Percentiles rank a stretch among this genome's conserved stretches.
Evolutionary conservation across 78 protist species (phyloP).

Genomic region (Speleostelium caveatum): DNA sequence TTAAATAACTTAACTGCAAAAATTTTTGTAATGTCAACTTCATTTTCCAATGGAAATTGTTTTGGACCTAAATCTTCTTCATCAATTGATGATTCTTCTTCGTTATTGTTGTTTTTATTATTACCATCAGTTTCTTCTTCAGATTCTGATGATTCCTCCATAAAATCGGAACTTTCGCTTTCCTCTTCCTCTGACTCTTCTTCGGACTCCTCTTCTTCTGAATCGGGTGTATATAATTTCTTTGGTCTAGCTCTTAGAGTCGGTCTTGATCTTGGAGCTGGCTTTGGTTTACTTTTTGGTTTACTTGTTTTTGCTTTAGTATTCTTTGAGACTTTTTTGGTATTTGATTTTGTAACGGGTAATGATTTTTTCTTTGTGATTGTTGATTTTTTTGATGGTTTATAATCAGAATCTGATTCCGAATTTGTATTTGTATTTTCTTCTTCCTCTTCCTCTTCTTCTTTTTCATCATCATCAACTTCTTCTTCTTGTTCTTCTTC

Average conservation of each 20-base stretch:
- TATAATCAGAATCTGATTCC: not conserved
- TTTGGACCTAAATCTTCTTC: not conserved
- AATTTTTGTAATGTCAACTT: conserved; percentile 14
- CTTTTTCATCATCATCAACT: not conserved
- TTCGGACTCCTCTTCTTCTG: not conserved
- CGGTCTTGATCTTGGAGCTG: not conserved
- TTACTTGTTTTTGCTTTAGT: not conserved
- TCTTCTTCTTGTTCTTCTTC: not conserved
- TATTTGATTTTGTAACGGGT: conserved; percentile 2
- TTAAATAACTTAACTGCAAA: conserved; percentile 15
- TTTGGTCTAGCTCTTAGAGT: not conserved
- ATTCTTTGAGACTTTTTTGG: not conserved
- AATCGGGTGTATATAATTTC: not conserved
- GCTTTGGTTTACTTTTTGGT: conserved; percentile 2
- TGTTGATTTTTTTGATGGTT: conserved; percentile 7
- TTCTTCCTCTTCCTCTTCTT: conserved; percentile 2
- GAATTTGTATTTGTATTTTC: not conserved
- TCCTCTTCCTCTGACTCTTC: not conserved
- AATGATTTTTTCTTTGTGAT: conserved; percentile 2
- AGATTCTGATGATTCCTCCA: not conserved
- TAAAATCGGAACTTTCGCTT: not conserved
- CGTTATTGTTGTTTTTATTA: not conserved
- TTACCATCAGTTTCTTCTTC: not conserved
- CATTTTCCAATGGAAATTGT: not conserved
- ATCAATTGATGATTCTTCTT: not conserved